phyloP scores from a whole-genome alignment of 306 rosid species.

The Acacia crassicarpa region DNA sequence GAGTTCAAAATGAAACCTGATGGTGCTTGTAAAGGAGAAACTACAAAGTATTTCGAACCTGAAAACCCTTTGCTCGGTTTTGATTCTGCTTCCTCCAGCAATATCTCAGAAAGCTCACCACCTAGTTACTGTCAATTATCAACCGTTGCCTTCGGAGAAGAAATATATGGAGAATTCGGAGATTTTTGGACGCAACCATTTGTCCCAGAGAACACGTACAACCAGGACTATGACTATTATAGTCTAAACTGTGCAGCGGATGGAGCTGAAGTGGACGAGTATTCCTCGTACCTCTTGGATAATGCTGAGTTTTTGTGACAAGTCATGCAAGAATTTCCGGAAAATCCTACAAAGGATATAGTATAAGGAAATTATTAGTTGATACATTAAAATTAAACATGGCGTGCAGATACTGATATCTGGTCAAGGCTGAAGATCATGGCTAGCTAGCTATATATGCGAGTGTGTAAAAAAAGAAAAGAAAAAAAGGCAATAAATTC shows the following conservation, averaged over 20 bases:
- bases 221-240: not conserved
- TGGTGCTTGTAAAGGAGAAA: conserved; percentile 8
- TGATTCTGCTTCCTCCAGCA: not conserved
- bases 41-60: not conserved
- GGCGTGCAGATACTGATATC: not conserved
- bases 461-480: not conserved
- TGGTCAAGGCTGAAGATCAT: not conserved
- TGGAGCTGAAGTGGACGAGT: not conserved
- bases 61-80: conserved; percentile 10
- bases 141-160: not conserved
- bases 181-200: conserved; percentile 68
- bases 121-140: conserved; percentile 4
- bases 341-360: not conserved
- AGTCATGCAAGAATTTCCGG: not conserved
- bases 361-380: not conserved
- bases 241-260: not conserved
- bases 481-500: not conserved
- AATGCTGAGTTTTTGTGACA: conserved; percentile 12
- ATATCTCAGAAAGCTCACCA: conserved; percentile 47
- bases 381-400: not conserved
- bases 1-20: not conserved
- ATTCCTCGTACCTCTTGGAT: conserved; percentile 9
- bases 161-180: conserved; percentile 13
- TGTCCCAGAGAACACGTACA: conserved; percentile 23
- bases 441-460: not conserved